Percentiles rank a stretch among this genome's conserved stretches.
Evolutionary conservation across 1,139 yeast species (phyloP).

Genomic region (Geotrichum cucujoidarum): DNA sequence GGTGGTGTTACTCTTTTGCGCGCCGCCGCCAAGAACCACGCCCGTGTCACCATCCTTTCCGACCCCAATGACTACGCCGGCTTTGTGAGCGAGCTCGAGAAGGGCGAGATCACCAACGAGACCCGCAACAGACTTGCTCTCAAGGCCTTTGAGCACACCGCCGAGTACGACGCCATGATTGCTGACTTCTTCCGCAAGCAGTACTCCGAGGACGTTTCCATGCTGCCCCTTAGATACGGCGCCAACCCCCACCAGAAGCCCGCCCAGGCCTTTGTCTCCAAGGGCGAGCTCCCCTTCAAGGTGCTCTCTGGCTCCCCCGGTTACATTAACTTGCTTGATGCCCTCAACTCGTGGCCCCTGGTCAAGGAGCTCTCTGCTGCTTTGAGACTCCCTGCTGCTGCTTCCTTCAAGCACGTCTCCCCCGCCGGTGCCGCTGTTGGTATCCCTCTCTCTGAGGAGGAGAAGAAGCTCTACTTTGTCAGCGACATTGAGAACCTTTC

Average conservation of each 20-base stretch:
- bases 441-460: slow-evolving; percentile 80
- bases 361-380: slow-evolving; percentile 95
- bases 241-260: slow-evolving; percentile 99
- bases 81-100: slow-evolving; percentile 68
- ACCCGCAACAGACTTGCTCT: slow-evolving; percentile 81
- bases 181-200: slow-evolving; percentile 96
- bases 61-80: slow-evolving; percentile 91
- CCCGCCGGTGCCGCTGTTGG: slow-evolving; percentile 99
- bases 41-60: slow-evolving; percentile 88
- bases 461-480: slow-evolving; percentile 93
- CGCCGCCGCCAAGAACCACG: slow-evolving; percentile 98
- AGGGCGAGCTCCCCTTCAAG: slow-evolving; percentile 88
- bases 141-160: slow-evolving; percentile 97
- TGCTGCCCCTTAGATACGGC: slow-evolving; percentile 93
- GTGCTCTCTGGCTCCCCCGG: slow-evolving; percentile 95
- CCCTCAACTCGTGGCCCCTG: slow-evolving; percentile 96
- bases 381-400: slow-evolving; percentile 94
- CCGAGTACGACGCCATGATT: slow-evolving; percentile 93
- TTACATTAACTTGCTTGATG: slow-evolving; percentile 91
- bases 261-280: slow-evolving; percentile 88
- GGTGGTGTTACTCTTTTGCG: slow-evolving; percentile 97
- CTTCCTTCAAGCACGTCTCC: slow-evolving; percentile 96
- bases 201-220: slow-evolving; percentile 83
- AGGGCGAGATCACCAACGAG: slow-evolving; percentile 62
- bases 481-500: slow-evolving; percentile 90